Conservation (phyloP, 495 filamentous ascomycete genomes). For the Penicillium simplicissimum region DNA sequence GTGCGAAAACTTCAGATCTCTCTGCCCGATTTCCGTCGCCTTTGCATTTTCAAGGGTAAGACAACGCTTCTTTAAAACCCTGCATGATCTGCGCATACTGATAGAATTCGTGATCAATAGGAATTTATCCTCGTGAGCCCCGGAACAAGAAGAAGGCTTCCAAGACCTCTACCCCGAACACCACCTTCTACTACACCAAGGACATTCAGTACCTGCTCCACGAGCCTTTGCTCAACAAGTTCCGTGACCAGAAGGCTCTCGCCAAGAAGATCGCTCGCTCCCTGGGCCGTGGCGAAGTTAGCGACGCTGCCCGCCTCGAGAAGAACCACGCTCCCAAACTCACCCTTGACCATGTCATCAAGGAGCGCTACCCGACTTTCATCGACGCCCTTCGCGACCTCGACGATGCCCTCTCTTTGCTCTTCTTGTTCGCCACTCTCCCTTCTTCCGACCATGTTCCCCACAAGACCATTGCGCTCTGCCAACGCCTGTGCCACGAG, state of each 20-base stretch:
- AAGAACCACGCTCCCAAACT: conserved; percentile 82
- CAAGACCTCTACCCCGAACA: conserved; percentile 83
- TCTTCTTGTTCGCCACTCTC: conserved; percentile 97
- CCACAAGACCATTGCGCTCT: conserved; percentile 87
- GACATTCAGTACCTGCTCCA: conserved; percentile 98
- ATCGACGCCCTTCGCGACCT: conserved; percentile 91
- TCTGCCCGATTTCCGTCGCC: conserved; percentile 91
- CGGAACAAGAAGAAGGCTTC: conserved; percentile 94
- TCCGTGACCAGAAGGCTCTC: conserved; percentile 92
- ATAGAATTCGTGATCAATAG: conserved; percentile 33
- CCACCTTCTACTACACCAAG: conserved; percentile 98
- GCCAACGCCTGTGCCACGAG: conserved; percentile 86
- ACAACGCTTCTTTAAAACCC: background rate
- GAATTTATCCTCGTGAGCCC: conserved; percentile 96
- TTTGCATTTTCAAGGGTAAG: conserved; percentile 96
- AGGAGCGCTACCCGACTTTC: conserved; percentile 97
- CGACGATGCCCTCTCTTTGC: conserved; percentile 93
- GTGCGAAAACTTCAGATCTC: conserved; percentile 97
- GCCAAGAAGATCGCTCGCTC: conserved; percentile 95
- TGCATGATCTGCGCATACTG: conserved; percentile 11
- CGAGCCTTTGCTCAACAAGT: conserved; percentile 92
- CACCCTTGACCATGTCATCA: conserved; percentile 92
- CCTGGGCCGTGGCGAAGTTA: conserved; percentile 85
- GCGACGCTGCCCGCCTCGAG: conserved; percentile 81
- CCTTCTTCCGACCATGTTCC: conserved; percentile 84